Evolutionary conservation across 1,284 basidiomycete species (phyloP), one percentile per base, ranked within the genome.

Genomic region (Lentinula novae-zelandiae): DNA sequence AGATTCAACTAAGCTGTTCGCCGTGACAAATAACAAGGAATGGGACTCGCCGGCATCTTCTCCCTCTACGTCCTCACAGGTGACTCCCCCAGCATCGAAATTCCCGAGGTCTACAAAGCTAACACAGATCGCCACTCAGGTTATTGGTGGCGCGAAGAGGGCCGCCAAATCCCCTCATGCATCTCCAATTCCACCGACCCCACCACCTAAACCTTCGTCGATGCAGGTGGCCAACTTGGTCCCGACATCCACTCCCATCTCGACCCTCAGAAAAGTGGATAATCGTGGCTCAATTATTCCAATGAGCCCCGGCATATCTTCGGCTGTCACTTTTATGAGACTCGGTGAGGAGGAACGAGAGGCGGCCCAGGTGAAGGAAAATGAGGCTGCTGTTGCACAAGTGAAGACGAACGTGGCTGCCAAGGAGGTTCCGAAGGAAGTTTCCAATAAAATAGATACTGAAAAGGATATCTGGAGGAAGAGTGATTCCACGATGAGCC

Each of bases 401-500:
- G 60, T 40, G 31, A 49, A 38, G 54, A 63, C 64, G 49, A 67
- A 65, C 56, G 63, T 56, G 20, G 62, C 44, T 27, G 46, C 50
- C 20, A 57, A 51, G n/a, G 64, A 63, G 27, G 49, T 9, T n/a
- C 12, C 5, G 2, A 48, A 27, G 17, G 49, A 34, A 8, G 5
- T 7, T n/a, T 33, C 44, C 17, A 20, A 46, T 22, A 46, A 34
- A 33, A 34, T 12, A n/a, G 42, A 38, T 38, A 38, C 36, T 2
- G 36, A 40, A 66, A 89, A 85, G 73, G 87, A 90, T 64, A 75
- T 79, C 39, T 87, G 85, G 83, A 75, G 89, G 65, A 87, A 87
- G 72, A 89, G 87, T 66, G 89, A 91, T 71, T 84, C 89, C 5
- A 89, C 87, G 10, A 83, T 86, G 70, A 86, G 87, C 68, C 83